Conservation (phyloP, 2,329 filamentous ascomycete genomes). For the Hymenotorrendiella dingleyae region DNA sequence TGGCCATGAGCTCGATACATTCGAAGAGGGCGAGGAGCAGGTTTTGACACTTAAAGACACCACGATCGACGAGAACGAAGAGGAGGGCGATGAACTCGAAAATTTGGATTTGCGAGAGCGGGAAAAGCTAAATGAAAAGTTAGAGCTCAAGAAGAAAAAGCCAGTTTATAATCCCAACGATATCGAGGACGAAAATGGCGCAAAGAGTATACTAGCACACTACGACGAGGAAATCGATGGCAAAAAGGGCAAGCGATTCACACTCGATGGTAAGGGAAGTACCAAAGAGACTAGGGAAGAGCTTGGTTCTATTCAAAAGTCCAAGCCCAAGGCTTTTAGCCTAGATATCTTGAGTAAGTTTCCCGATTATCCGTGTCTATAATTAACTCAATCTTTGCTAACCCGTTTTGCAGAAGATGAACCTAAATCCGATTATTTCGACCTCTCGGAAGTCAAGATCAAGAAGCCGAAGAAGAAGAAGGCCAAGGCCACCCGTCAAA, state of each 20-base stretch:
- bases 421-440: slow-evolving; percentile 80
- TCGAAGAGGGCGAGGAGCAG: slow-evolving; percentile 79
- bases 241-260: slow-evolving; percentile 85
- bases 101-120: slow-evolving; percentile 66
- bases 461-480: slow-evolving; percentile 95
- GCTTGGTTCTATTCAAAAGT: slow-evolving; percentile 45
- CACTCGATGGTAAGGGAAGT: slow-evolving; percentile 71
- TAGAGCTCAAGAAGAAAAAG: slow-evolving; percentile 86
- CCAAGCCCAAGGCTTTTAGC: slow-evolving; percentile 65
- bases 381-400: too few relatives aligned
- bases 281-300: slow-evolving; percentile 55
- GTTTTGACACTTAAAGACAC: slow-evolving; percentile 92
- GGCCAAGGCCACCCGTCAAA: slow-evolving; percentile 67
- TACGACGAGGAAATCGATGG: slow-evolving; percentile 95
- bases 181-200: slow-evolving; percentile 56
- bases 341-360: slow-evolving; percentile 62
- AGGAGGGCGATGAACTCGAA: slow-evolving; percentile 85
- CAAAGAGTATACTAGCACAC: slow-evolving; percentile 70
- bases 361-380: neutral
- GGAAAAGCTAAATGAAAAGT: slow-evolving; percentile 66
- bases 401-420: slow-evolving; percentile 48
- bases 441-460: slow-evolving; percentile 80
- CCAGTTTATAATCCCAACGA: slow-evolving; percentile 83
- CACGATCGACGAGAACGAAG: slow-evolving; percentile 76
- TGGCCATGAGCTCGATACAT: slow-evolving; percentile 75